Evolutionary conservation across 1,284 basidiomycete genomes (phyloP).

Genomic region (Leccinum fallax): DNA sequence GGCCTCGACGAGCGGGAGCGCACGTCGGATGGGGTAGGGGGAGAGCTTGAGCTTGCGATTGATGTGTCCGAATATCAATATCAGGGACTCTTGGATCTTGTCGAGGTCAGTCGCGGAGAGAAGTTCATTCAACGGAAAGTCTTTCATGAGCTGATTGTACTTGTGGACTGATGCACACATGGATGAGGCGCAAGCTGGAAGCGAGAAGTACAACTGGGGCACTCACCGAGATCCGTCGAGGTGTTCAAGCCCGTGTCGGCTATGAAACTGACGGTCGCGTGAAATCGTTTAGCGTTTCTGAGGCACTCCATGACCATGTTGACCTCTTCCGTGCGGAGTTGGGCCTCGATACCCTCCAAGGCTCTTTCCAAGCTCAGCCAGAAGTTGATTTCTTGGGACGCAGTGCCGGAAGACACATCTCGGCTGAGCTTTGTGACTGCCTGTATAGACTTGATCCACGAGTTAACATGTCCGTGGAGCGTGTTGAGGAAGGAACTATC

Average conservation of each 20-base stretch:
- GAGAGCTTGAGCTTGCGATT: slow-evolving; percentile 95
- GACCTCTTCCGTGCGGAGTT: slow-evolving; percentile 91
- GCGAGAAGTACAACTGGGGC: neutral
- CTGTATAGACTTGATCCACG: slow-evolving; percentile 99
- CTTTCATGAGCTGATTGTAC: slow-evolving; percentile 98
- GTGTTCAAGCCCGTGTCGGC: slow-evolving; percentile 97
- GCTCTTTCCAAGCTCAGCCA: slow-evolving; percentile 64
- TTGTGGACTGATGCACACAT: slow-evolving; percentile 82
- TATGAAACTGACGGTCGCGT: slow-evolving; percentile 96
- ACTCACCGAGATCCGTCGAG: slow-evolving; percentile 81
- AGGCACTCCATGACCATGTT: slow-evolving; percentile 95
- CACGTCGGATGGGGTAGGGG: slow-evolving; percentile 94
- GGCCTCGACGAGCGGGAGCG: slow-evolving; percentile 95
- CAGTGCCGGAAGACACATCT: slow-evolving; percentile 94
- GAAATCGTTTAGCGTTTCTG: slow-evolving; percentile 95
- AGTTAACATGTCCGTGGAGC: slow-evolving; percentile 92
- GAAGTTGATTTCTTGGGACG: slow-evolving; percentile 89
- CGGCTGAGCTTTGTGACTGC: slow-evolving; percentile 92
- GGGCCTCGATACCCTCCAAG: slow-evolving; percentile 90
- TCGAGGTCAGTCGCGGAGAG: slow-evolving; percentile 95
- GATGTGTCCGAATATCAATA: slow-evolving; percentile 90
- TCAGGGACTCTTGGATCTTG: slow-evolving; percentile 89
- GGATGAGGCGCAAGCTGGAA: slow-evolving; percentile 10
- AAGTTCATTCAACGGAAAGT: slow-evolving; percentile 96
- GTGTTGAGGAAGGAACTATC: slow-evolving; percentile 94